Evolutionary conservation across 257 asterid genomes (phyloP).

Genomic region (Salvia splendens): DNA sequence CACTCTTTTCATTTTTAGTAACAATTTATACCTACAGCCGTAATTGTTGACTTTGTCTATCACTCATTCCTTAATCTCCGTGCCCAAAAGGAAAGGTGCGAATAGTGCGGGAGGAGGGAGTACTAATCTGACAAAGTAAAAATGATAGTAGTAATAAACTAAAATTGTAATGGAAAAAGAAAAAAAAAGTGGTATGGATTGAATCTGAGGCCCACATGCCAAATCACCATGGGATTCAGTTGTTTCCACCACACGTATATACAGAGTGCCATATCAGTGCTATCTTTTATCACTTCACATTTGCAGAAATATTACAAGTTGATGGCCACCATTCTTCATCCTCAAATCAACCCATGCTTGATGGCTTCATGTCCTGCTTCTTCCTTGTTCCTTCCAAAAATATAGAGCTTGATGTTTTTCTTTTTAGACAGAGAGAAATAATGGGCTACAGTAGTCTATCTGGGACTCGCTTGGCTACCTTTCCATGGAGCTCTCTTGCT

Average conservation of each 20-base stretch:
- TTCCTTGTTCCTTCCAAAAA: neutral
- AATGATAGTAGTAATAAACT: too few relatives aligned
- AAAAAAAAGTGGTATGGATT: neutral
- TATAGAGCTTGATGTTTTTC: neutral
- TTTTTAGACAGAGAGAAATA: neutral
- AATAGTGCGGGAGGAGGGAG: too few relatives aligned
- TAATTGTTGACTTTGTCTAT: too few relatives aligned
- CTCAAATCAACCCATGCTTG: neutral
- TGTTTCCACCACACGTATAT: slow-evolving; percentile 44
- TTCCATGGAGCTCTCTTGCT: slow-evolving; percentile 35
- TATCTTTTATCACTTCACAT: slow-evolving; percentile 41
- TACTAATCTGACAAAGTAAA: too few relatives aligned
- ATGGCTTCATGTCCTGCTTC: neutral
- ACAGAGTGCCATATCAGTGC: slow-evolving; percentile 31
- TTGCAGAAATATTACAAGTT: neutral
- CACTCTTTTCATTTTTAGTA: too few relatives aligned
- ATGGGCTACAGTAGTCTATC: slow-evolving; percentile 39
- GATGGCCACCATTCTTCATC: slow-evolving; percentile 29
- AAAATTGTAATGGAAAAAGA: too few relatives aligned
- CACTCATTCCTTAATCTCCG: too few relatives aligned
- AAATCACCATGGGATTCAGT: slow-evolving; percentile 37
- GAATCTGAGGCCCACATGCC: slow-evolving; percentile 25
- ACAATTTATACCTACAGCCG: too few relatives aligned
- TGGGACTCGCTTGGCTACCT: slow-evolving; percentile 34
- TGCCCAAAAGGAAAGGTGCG: too few relatives aligned